Conservation (phyloP, 257 asterid species). For the Solanum verrucosum region DNA sequence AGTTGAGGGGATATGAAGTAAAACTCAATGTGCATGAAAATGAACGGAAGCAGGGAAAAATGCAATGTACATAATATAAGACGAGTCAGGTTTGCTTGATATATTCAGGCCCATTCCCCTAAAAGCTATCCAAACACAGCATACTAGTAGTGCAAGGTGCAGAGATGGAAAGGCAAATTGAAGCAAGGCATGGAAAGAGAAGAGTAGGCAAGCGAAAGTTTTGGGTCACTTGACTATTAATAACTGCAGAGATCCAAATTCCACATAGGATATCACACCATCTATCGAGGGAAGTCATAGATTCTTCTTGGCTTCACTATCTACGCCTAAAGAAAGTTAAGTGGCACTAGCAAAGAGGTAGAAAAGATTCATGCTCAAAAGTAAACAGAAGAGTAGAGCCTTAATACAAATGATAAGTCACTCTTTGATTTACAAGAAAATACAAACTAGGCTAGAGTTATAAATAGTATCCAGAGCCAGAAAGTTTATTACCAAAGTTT, state of each 20-base stretch:
- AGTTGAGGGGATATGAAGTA: not conserved
- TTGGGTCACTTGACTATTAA: not conserved
- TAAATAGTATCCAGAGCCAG: not conserved
- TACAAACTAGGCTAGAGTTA: not conserved
- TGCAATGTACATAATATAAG: not conserved
- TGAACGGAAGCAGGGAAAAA: not conserved
- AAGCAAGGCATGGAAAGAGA: not conserved
- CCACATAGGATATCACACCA: not conserved
- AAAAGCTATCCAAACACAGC: not conserved
- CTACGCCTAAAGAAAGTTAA: not conserved
- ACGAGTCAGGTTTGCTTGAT: not conserved
- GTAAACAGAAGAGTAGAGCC: not conserved
- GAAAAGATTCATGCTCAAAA: not conserved
- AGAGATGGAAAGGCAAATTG: not conserved
- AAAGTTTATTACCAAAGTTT: slow-evolving; percentile 62
- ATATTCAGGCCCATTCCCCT: not conserved
- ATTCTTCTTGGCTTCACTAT: not conserved
- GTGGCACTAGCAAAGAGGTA: not conserved
- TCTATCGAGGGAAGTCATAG: not conserved
- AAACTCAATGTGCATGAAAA: not conserved
- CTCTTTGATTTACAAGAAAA: not conserved
- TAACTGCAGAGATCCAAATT: not conserved
- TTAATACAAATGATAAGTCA: not conserved
- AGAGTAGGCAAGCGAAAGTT: not conserved
- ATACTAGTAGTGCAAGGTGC: not conserved